Evolutionary conservation across 352 stramenopile genomes (phyloP).

Genomic region (Pythium phragmitis): DNA sequence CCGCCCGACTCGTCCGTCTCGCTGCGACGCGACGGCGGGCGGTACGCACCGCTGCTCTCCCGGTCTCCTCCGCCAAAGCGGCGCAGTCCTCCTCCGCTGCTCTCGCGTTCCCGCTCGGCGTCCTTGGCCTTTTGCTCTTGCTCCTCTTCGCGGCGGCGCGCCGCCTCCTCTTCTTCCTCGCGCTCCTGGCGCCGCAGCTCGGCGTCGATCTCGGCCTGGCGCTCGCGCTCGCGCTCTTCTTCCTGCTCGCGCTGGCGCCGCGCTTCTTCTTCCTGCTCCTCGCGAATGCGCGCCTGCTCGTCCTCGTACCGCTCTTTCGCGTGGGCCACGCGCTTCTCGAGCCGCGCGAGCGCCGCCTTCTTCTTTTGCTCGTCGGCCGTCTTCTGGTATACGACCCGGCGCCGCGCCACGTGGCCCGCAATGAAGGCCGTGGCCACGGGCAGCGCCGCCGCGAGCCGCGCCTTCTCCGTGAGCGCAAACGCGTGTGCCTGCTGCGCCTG

Average conservation of each 20-base stretch:
- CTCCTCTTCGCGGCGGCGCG: slow-evolving; percentile 39
- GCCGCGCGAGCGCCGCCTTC: slow-evolving; percentile 63
- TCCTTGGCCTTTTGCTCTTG: slow-evolving; percentile 31
- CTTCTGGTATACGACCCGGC: slow-evolving; percentile 88
- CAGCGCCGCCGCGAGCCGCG: slow-evolving; percentile 64
- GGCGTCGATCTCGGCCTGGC: slow-evolving; percentile 60
- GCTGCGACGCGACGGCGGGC: slow-evolving; percentile 26
- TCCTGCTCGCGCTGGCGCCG: slow-evolving; percentile 57
- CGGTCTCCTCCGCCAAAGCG: slow-evolving; percentile 19
- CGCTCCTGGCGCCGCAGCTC: slow-evolving; percentile 67
- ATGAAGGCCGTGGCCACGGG: slow-evolving; percentile 77
- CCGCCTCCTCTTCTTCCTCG: slow-evolving; percentile 64
- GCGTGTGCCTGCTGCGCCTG: slow-evolving; percentile 87
- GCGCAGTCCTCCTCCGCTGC: slow-evolving; percentile 9
- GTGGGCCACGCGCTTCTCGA: slow-evolving; percentile 61
- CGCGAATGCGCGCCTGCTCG: slow-evolving; percentile 56
- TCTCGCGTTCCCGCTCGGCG: slow-evolving; percentile 5
- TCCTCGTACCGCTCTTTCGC: slow-evolving; percentile 73
- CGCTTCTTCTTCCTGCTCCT: slow-evolving; percentile 65
- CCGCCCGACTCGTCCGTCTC: slow-evolving; percentile 39
- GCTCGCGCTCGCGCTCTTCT: slow-evolving; percentile 52
- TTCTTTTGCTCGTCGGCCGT: slow-evolving; percentile 85
- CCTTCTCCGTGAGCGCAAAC: slow-evolving; percentile 87
- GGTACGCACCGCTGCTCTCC: slow-evolving; percentile 27
- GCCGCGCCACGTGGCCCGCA: slow-evolving; percentile 69